Evolutionary conservation across 768 basidiomycete species (phyloP), one percentile per base, ranked within the genome.

Genomic region (Tephrocybe sp.): DNA sequence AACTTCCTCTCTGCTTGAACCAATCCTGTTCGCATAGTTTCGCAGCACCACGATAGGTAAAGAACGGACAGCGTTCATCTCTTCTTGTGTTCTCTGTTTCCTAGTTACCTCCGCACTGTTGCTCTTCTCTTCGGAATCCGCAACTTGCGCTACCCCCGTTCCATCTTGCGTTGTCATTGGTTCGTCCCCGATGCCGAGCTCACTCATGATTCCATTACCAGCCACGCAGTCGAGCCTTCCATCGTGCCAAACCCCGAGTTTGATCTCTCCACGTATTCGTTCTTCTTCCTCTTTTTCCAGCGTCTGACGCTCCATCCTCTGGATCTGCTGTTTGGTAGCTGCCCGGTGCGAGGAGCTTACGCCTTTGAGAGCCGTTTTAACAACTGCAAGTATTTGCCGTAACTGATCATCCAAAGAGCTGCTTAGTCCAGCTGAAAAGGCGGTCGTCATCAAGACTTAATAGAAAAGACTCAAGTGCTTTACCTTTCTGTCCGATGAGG

Each of bases 401-500:
- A 98, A 71, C 66, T 98, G 92, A 38, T 92, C 88, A 14, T 82
- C 72, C 12, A 94, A 72, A 2, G 92, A 85, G 34, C 78, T 85
- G 43, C 84, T 86, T 56, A 98, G 72, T 14, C 97, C 94, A 19
- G 90, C 95, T 93, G 53, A 26, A 39, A 55, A 32, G 38, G 40
- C 45, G 7, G 19, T 43, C 14, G 22, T 22, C 13, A 41, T 22
- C 8, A n/a, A 12, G 16, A 16, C 17, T 11, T 19, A 23, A 17
- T 9, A 19, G 13, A 5, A 17, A 19, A 5, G 12, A 39, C 33
- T 23, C n/a, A 8, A 14, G 43, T 36, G 33, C 22, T 44, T 5
- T 48, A 87, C 91, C 82, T 72, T 98, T 98, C 63, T 97, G 92
- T 2, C 97, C 97, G 58, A 97, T 97, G n/a, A 98, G 62, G 1